phyloP scores from a whole-genome alignment of 495 filamentous ascomycete genomes.

The Hypoxylon lienhwacheense region DNA sequence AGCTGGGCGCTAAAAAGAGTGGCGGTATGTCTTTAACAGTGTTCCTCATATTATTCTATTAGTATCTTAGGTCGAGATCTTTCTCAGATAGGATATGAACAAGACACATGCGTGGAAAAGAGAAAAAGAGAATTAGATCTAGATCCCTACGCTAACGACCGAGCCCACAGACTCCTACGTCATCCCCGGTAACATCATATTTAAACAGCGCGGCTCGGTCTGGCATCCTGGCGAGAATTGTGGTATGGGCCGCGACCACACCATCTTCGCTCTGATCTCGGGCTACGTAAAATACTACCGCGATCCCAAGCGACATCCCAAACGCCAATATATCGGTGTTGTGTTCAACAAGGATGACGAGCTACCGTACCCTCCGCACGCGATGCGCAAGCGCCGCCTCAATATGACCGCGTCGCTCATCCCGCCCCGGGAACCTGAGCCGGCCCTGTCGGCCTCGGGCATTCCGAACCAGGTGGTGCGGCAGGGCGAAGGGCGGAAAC shows the following conservation, averaged over 20 bases:
- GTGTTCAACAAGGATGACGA: slow-evolving; percentile 72
- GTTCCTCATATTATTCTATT: background rate
- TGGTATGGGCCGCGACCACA: slow-evolving; percentile 94
- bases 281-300: slow-evolving; percentile 97
- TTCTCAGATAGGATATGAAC: background rate
- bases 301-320: slow-evolving; percentile 76
- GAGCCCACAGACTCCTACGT: slow-evolving; percentile 73
- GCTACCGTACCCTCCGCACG: slow-evolving; percentile 74
- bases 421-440: slow-evolving; percentile 18
- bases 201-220: slow-evolving; percentile 88
- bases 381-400: slow-evolving; percentile 67
- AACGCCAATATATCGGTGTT: slow-evolving; percentile 89
- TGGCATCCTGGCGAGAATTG: slow-evolving; percentile 96
- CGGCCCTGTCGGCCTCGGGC: slow-evolving; percentile 44
- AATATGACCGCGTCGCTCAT: slow-evolving; percentile 61
- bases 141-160: no score
- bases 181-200: slow-evolving; percentile 94
- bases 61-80: background rate
- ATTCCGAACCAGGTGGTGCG: slow-evolving; percentile 49
- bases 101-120: background rate
- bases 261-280: slow-evolving; percentile 79
- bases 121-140: slow-evolving; percentile 2
- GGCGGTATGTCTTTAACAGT: slow-evolving; percentile 59
- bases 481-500: slow-evolving; percentile 28
- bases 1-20: slow-evolving; percentile 90